Evolutionary conservation across 2,329 filamentous ascomycete genomes (phyloP).

Genomic region (Cladosporium phlei): DNA sequence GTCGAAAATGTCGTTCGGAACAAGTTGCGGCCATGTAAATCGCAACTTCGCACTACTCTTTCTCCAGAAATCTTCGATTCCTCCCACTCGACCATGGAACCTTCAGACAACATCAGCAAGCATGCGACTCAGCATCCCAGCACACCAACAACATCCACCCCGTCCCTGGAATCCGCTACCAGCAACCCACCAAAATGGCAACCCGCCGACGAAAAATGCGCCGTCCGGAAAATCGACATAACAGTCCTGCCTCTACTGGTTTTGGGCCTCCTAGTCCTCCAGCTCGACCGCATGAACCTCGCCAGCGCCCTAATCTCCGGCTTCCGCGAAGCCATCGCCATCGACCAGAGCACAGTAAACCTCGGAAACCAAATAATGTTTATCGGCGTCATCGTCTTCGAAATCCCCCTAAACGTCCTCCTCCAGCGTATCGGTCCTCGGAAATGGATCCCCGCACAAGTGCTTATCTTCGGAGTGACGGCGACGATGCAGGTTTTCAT

Average conservation of each 20-base stretch:
- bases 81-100: no score
- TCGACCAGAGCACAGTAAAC: constrained; percentile 47
- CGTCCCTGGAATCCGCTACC: no score
- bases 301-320: constrained; percentile 48
- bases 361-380: constrained; percentile 53
- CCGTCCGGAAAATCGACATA: constrained; percentile 39
- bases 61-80: no score
- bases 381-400: constrained; percentile 46
- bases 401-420: constrained; percentile 50
- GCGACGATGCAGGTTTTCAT: constrained; percentile 31
- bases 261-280: constrained; percentile 48
- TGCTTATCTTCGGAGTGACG: constrained; percentile 46
- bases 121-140: no score
- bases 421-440: constrained; percentile 30
- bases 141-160: no score
- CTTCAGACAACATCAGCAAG: no score
- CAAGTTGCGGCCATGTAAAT: no score
- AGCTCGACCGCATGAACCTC: constrained; percentile 51
- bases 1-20: no score
- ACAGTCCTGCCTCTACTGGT: constrained; percentile 48
- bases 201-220: not conserved
- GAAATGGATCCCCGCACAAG: constrained; percentile 48
- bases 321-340: constrained; percentile 40
- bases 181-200: not conserved
- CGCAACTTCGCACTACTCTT: no score